Percentiles rank a stretch among this genome's conserved stretches.
phyloP scores from a whole-genome alignment of 371 early-diverging fungal species.

The Basidiobolus meristosporus region DNA sequence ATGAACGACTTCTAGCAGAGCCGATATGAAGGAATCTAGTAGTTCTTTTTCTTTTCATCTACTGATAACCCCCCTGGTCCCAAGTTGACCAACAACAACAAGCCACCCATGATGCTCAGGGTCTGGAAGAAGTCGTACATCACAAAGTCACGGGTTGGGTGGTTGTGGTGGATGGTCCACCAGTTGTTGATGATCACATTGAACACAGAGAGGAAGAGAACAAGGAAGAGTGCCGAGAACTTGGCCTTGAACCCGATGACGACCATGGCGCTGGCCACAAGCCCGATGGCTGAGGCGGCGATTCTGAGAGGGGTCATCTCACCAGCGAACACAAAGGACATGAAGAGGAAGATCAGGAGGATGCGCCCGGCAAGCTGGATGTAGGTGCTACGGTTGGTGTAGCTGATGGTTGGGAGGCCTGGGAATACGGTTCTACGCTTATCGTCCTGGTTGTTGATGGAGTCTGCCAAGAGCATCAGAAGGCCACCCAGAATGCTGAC shows the following conservation, averaged over 20 bases:
- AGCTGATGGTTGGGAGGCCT: no score
- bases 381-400: no score
- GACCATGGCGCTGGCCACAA: conserved; percentile 80
- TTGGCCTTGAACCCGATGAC: conserved; percentile 94
- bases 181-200: conserved; percentile 91
- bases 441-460: no score
- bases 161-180: conserved; percentile 75
- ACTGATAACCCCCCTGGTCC: conserved; percentile 85
- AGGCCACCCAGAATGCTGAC: conserved; percentile 84
- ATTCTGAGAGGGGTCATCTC: conserved; percentile 50
- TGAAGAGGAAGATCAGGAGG: conserved; percentile 74
- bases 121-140: conserved; percentile 98
- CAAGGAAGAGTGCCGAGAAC: conserved; percentile 80
- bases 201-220: conserved; percentile 66
- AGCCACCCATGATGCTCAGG: conserved; percentile 86
- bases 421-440: no score
- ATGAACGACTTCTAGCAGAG: no score
- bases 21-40: no score
- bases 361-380: no score
- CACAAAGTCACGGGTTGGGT: conserved; percentile 72
- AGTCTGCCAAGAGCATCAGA: conserved; percentile 76
- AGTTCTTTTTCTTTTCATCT: conserved; percentile 93
- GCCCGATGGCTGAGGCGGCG: conserved; percentile 47
- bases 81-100: conserved; percentile 73
- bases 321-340: conserved; percentile 74